Evolutionary conservation across 305 asterid species (phyloP), one percentile per base, ranked within the genome.

Genomic region (Solanum hybrid): DNA sequence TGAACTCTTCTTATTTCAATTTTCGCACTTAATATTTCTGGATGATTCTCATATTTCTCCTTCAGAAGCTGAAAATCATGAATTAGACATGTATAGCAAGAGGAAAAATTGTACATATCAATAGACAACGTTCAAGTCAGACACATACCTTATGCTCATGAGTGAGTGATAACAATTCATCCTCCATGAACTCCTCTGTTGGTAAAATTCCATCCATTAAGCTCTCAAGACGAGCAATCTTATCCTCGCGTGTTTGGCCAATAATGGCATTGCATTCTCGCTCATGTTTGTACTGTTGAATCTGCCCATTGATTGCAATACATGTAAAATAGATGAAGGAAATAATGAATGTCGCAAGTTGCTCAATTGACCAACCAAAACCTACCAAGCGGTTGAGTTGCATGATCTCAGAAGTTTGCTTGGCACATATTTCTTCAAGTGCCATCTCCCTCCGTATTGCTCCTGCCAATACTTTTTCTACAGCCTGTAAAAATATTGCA

Each of bases 401-500:
- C 94, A 91, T 93, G 92, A 98, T 96, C 93, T 97, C 99, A 73
- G 96, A 92, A 85, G 90, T 93, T 90, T 95, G 98, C 91, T 94
- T 95, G 77, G 95, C 91, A 91, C 97, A 97, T 71, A 95, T 90
- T 92, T 96, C 99, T 94, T 98, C 99, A 76, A 97, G 90, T 91
- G 99, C 98, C 99, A 97, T 98, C 96, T 98, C 99, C 93, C 99
- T 97, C 86, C 99, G 94, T 92, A 98, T 97, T 71, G 99, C 98
- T 89, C 99, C 99, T 69, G 99, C 97, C 94, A 98, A 92, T 77
- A 98, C 99, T 93, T 93, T 98, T 92, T 98, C 99, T 38, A 98
- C 99, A 76, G 98, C 98, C 99, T 98, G 95, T 90, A 91, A 89
- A 29, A 86, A 92, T 89, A 79, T 85, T 73, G 46, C 27, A 87